phyloP scores from a whole-genome alignment of 1,284 basidiomycete species.

The Blastosporella zonata region DNA sequence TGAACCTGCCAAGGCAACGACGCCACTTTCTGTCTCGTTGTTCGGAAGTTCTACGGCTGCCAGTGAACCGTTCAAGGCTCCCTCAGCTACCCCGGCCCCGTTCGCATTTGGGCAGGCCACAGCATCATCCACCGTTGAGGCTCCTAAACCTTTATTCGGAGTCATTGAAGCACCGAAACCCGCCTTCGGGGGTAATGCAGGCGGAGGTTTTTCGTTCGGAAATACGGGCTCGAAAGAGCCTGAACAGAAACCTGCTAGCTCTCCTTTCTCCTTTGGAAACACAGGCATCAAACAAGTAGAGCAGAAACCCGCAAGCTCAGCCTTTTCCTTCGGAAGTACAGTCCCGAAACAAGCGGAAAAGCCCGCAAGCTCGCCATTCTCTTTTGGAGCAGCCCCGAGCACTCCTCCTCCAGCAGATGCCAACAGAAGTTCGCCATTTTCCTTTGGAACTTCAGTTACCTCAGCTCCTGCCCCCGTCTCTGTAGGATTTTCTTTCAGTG shows the following conservation, averaged over 20 bases:
- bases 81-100: slow-evolving; percentile 13
- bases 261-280: slow-evolving; percentile 17
- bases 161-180: slow-evolving; percentile 22
- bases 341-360: slow-evolving; percentile 16
- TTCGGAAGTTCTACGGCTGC: slow-evolving; percentile 12
- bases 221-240: neutral
- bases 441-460: slow-evolving; percentile 26
- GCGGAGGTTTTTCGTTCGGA: slow-evolving; percentile 20
- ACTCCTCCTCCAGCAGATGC: slow-evolving; percentile 22
- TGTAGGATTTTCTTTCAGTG: slow-evolving; percentile 30
- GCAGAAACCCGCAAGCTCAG: slow-evolving; percentile 7
- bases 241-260: slow-evolving; percentile 13
- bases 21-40: slow-evolving; percentile 11
- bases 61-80: slow-evolving; percentile 3
- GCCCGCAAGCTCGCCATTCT: slow-evolving; percentile 18
- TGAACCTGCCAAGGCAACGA: slow-evolving; percentile 8
- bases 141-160: slow-evolving; percentile 23
- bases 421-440: slow-evolving; percentile 21
- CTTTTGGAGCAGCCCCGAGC: slow-evolving; percentile 23
- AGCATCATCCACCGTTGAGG: slow-evolving; percentile 11
- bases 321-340: slow-evolving; percentile 23
- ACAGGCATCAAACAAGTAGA: slow-evolving; percentile 7
- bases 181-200: slow-evolving; percentile 19
- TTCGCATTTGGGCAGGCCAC: slow-evolving; percentile 22
- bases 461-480: slow-evolving; percentile 20